Evolutionary conservation across 2,329 filamentous ascomycete species (phyloP), one percentile per base, ranked within the genome.

Genomic region (Stemphylium beticola): DNA sequence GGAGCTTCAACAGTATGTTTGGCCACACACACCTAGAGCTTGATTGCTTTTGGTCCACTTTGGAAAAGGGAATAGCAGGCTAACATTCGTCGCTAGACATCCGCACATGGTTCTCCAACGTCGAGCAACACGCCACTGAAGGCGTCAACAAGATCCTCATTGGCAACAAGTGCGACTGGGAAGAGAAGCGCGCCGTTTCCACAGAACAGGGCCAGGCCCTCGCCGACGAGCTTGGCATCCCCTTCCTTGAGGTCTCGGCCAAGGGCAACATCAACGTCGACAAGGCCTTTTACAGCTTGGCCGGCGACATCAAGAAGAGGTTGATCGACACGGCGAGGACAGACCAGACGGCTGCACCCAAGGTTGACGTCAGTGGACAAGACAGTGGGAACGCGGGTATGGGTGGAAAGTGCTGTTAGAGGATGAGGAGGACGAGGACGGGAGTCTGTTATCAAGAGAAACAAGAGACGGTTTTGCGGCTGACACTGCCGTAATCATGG

Each of bases 241-340:
- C 95, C 17, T 99, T 99, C 84, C 90, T 99, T 76, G 95, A 99
- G 78, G 95, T 99, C 60, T 96, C 92, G 15, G 95, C 95, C 63
- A 99, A 99, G 85, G 93, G 91, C 82, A 98, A 98, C 82, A 97
- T 96, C 86, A 99, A 99, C 80, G 96, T 99, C 79, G 95, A 99
- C 79, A 93, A 97, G 82, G 95, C 95, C 15, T 99, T 99, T 77
- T 98, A 96, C 82, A 93, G 85, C 76, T 86, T 99, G 67, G 95
- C 95, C 14, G 86, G 90, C 63, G 93, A 98, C 75, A 98, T 99
- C 83, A 99, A 99, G 87, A 96, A 96, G 85, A 88, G 92, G 67
- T 89, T 97, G 77, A 95, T 97, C 78, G 93, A 98, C 77, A 96
- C 88, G 61, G 86, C 88, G 65, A 92, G 93, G 82, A 86, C 86